Percentiles rank a stretch among this genome's conserved stretches.
Conservation (phyloP, 176 grass and related monocot genomes). For the Ampelocalamus luodianensis region DNA sequence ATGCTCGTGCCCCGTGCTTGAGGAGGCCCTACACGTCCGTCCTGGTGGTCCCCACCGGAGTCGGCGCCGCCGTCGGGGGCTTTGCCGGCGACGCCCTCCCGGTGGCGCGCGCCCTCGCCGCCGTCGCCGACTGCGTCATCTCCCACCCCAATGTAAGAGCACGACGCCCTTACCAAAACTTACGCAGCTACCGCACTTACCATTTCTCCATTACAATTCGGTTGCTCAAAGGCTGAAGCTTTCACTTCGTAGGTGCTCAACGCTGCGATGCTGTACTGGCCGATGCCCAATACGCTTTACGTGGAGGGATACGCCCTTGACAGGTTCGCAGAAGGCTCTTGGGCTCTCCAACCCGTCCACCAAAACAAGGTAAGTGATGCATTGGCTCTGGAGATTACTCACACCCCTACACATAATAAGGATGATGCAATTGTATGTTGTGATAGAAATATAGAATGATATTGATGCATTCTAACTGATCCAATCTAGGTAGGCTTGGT, state of each 20-base stretch:
- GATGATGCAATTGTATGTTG: not conserved
- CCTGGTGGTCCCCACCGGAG: conserved; percentile 82
- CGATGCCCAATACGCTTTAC: conserved; percentile 79
- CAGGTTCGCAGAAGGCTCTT: conserved; percentile 73
- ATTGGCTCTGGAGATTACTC: not conserved
- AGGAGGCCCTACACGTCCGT: conserved; percentile 87
- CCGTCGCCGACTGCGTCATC: conserved; percentile 82
- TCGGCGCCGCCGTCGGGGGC: conserved; percentile 78
- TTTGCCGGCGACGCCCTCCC: conserved; percentile 93
- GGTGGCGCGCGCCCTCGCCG: conserved; percentile 61
- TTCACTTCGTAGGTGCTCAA: conserved; percentile 65
- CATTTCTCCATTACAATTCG: conserved; percentile 24
- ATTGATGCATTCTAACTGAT: conserved; percentile 18
- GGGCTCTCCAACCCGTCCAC: conserved; percentile 84
- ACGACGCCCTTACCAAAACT: not conserved
- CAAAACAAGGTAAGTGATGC: conserved; percentile 75
- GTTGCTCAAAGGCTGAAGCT: not conserved
- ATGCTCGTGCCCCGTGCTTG: conserved; percentile 34
- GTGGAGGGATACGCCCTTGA: conserved; percentile 92
- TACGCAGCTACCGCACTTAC: not conserved
- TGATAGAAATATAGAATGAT: not conserved
- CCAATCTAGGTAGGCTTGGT: conserved; percentile 81
- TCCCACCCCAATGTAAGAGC: conserved; percentile 86
- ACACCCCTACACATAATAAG: not conserved
- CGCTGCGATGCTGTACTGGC: conserved; percentile 94